Evolutionary conservation across 768 basidiomycete genomes (phyloP).

Genomic region (Fomitopsis serialis): DNA sequence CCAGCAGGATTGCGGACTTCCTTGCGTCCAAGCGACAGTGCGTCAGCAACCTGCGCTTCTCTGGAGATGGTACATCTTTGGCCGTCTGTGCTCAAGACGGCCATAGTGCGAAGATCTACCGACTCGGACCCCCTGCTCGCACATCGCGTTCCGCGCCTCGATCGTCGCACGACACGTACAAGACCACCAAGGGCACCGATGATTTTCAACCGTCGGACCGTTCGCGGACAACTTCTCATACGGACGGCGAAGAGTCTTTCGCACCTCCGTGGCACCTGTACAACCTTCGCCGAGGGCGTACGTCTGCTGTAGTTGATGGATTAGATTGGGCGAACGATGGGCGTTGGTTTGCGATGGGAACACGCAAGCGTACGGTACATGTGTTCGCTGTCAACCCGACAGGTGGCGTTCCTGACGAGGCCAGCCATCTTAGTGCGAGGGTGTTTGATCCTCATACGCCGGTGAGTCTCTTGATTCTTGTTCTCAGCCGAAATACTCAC

Average conservation of each 20-base stretch:
- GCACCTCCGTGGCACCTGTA: slow-evolving; percentile 52
- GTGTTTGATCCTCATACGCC: slow-evolving; percentile 49
- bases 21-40: slow-evolving; percentile 41
- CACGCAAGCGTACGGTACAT: slow-evolving; percentile 59
- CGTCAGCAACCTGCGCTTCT: slow-evolving; percentile 44
- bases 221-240: background rate
- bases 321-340: slow-evolving; percentile 53
- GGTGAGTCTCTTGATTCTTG: slow-evolving; percentile 29
- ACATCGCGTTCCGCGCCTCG: slow-evolving; percentile 9
- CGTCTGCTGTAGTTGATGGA: slow-evolving; percentile 56
- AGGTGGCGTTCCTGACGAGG: slow-evolving; percentile 60
- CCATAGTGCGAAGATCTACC: slow-evolving; percentile 45
- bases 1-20: slow-evolving; percentile 42
- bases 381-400: slow-evolving; percentile 75
- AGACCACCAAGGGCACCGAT: background rate
- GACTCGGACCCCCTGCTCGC: slow-evolving; percentile 26
- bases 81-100: slow-evolving; percentile 51
- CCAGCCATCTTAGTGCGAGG: slow-evolving; percentile 53
- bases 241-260: background rate
- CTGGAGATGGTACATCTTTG: slow-evolving; percentile 47
- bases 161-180: background rate
- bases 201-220: background rate
- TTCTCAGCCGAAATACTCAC: background rate
- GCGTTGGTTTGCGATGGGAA: slow-evolving; percentile 66
- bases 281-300: slow-evolving; percentile 64